These are phyloP conservation scores for Fusarium incarnatum DNA, from an alignment of 2,329 filamentous ascomycete genomes.

Conservation along the genomic window DNA sequence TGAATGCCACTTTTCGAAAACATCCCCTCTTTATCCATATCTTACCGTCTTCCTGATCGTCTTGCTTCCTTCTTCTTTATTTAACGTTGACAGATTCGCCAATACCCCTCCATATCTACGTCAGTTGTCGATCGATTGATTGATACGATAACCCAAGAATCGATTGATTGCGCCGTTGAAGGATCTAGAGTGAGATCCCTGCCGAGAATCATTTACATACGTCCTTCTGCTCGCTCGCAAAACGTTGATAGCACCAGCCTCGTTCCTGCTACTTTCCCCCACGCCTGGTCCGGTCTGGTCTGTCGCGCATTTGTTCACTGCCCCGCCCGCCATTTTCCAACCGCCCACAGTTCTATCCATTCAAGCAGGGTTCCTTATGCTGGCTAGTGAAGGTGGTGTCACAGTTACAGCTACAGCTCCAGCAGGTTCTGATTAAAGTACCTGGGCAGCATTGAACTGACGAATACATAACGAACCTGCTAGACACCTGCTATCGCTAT, in stretches of 20 bases:
- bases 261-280: conserved; percentile 4
- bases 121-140: conserved; percentile 1
- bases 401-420: conserved; percentile 21
- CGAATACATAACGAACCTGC: conserved; percentile 37
- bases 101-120: conserved; percentile 4
- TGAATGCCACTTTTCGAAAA: background rate
- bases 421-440: conserved; percentile 15
- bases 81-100: background rate
- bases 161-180: background rate
- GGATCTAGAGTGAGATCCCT: conserved; percentile 30
- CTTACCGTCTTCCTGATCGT: background rate
- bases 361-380: conserved; percentile 28
- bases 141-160: background rate
- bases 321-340: conserved; percentile 17
- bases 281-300: conserved; percentile 1
- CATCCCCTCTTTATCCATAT: background rate
- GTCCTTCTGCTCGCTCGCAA: background rate
- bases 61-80: background rate
- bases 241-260: conserved; percentile 15
- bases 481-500: conserved; percentile 1
- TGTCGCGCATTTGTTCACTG: conserved; percentile 9
- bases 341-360: conserved; percentile 5
- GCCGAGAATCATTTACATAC: conserved; percentile 25
- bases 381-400: conserved; percentile 37
- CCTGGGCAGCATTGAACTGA: conserved; percentile 8